A percentile compares a stretch with the other conserved stretches of the same genome.
These are phyloP conservation scores for Rhododendron kiyosumense DNA, from an alignment of 148 eudicot species.

Conservation along the genomic window DNA sequence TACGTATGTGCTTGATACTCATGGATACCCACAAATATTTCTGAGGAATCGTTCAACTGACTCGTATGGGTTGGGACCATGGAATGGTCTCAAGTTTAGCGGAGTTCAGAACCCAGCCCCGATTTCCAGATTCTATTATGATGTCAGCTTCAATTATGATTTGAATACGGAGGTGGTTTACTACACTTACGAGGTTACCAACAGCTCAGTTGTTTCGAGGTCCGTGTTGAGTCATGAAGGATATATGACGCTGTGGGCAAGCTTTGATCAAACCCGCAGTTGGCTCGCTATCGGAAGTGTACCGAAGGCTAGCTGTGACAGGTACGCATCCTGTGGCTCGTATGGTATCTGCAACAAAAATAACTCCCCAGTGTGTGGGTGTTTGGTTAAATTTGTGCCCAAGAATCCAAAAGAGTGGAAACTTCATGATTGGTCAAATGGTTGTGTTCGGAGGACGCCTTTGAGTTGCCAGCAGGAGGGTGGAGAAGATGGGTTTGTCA, in stretches of 20 bases:
- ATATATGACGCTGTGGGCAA: neutral
- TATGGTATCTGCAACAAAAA: constrained; percentile 16
- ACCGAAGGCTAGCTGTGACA: constrained; percentile 22
- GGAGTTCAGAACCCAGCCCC: neutral
- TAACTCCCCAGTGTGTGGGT: constrained; percentile 16
- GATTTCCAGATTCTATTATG: neutral
- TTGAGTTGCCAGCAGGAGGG: constrained; percentile 17
- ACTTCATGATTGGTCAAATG: constrained; percentile 26
- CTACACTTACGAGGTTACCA: constrained; percentile 3
- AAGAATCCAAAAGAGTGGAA: constrained; percentile 17
- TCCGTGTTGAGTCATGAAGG: constrained; percentile 15
- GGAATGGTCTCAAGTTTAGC: constrained; percentile 21
- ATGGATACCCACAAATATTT: neutral
- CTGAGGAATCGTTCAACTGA: neutral
- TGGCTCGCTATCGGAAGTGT: constrained; percentile 14
- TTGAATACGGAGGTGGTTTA: neutral
- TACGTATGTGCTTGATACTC: neutral
- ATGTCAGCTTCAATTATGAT: neutral
- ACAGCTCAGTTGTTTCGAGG: constrained; percentile 11
- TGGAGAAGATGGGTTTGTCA: constrained; percentile 25
- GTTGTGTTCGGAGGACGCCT: constrained; percentile 25
- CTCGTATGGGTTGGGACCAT: constrained; percentile 8
- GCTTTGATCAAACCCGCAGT: neutral
- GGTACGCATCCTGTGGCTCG: constrained; percentile 13
- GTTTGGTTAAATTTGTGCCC: constrained; percentile 29